Conservation (phyloP, 768 basidiomycete genomes). For the Amanita thiersii region DNA sequence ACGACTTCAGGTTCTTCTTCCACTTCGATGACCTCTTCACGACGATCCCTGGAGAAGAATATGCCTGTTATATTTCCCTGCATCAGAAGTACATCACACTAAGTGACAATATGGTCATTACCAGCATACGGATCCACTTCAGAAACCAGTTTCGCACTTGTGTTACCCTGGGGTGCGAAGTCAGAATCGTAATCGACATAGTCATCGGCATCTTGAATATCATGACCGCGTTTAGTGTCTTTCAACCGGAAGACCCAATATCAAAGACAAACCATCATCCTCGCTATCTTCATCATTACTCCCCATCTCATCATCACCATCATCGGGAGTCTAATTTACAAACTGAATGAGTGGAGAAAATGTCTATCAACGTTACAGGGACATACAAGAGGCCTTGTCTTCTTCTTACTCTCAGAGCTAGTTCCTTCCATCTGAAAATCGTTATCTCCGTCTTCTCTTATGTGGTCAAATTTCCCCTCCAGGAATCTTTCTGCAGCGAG, state of each 20-base stretch:
- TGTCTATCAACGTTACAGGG: background rate
- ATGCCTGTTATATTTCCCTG: too few species aligned
- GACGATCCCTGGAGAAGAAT: slow-evolving; percentile 92
- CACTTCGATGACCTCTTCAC: slow-evolving; percentile 87
- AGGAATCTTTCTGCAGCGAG: slow-evolving; percentile 83
- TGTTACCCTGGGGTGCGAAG: slow-evolving; percentile 40
- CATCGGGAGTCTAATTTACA: slow-evolving; percentile 48
- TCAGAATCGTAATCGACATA: slow-evolving; percentile 83
- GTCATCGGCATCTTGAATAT: slow-evolving; percentile 35
- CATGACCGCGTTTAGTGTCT: background rate
- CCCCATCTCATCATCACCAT: slow-evolving; percentile 34
- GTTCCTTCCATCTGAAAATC: slow-evolving; percentile 37
- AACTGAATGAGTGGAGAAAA: background rate
- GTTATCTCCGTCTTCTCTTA: slow-evolving; percentile 46
- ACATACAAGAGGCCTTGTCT: slow-evolving; percentile 20
- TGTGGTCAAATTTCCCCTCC: slow-evolving; percentile 74
- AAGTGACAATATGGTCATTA: slow-evolving; percentile 15
- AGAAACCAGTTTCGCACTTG: slow-evolving; percentile 28
- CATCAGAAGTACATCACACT: slow-evolving; percentile 4
- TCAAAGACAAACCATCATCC: slow-evolving; percentile 39
- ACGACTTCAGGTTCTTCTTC: slow-evolving; percentile 67
- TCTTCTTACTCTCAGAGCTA: slow-evolving; percentile 10
- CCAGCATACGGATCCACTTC: slow-evolving; percentile 89
- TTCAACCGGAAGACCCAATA: background rate
- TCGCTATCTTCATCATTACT: slow-evolving; percentile 45